Base-by-base conservation (phyloP, 2,329 filamentous ascomycete species). In the Orbilia brochopaga region DNA sequence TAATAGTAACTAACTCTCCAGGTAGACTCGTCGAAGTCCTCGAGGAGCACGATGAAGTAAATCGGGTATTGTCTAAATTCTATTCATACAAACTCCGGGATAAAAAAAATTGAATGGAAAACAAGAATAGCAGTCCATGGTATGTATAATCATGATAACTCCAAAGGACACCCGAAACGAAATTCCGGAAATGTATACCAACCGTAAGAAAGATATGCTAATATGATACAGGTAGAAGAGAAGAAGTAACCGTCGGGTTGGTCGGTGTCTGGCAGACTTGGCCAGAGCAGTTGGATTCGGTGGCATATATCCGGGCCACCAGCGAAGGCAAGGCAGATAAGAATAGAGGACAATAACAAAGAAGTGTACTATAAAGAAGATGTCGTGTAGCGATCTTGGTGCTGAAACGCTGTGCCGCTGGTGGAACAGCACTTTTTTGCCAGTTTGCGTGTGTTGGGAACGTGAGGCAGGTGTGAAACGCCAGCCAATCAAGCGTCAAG, bases 241-340 rank as follows among this genome's bases (percentile, higher is more conserved):
- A 51, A 63, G 19, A 13, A 30, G 54, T 52, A 58, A 62, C 54
- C 66, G 59, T 70, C 54, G 32, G 66, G 66, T 62, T 48, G 65
- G 65, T 69, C 52, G 48, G 11, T 17, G 65, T 63, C 65, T 42
- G 52, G 64, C 59, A 35, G 8, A 23, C 58, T 46, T 27, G 30
- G 65, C 58, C 58, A 58, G 65, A 69, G 17, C 65, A 63, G 65
- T 69, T 69, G 58, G 65, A 55, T 58, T 44, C 42, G 19, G 46
- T n/a, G 30, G 27, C n/a, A 30, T 15, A 44, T 6, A 27, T 32
- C 11, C 8, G 32, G n/a, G 8, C 17, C 27, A 57, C 27, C 50
- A 23, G n/a, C 35, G 37, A 2, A 53, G 21, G 32, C 2, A 11
- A 13, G 17, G 30, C 11, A 21, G 5, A 21, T 6, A 21, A 56